These are phyloP conservation scores for Nadsonia fulvescens DNA, from an alignment of 805 yeast species.

Conservation along the genomic window DNA sequence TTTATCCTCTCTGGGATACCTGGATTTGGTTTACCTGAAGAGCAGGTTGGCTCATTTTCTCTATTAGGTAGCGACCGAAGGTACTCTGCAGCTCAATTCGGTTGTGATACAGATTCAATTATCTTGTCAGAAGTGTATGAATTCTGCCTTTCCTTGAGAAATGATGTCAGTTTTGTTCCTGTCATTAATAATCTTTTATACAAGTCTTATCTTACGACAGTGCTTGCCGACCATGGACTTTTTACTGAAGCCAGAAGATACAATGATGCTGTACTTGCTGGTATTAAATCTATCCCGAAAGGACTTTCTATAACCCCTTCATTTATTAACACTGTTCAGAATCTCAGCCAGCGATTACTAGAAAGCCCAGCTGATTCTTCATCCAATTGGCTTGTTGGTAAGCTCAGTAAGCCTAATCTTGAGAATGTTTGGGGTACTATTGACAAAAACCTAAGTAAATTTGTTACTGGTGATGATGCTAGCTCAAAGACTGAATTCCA, in stretches of 20 bases:
- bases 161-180: slow-evolving; percentile 14
- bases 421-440: slow-evolving; percentile 81
- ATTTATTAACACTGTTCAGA: slow-evolving; percentile 26
- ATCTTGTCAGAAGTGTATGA: slow-evolving; percentile 59
- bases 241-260: slow-evolving; percentile 43
- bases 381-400: slow-evolving; percentile 69
- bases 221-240: slow-evolving; percentile 50
- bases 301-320: slow-evolving; percentile 13
- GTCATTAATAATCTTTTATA: slow-evolving; percentile 35
- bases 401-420: slow-evolving; percentile 28
- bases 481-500: too few species aligned
- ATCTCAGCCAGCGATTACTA: slow-evolving; percentile 25
- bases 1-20: slow-evolving; percentile 16
- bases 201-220: slow-evolving; percentile 50
- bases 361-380: too few species aligned
- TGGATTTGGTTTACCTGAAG: slow-evolving; percentile 15
- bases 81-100: slow-evolving; percentile 21
- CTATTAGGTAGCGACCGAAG: slow-evolving; percentile 14
- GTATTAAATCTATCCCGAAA: slow-evolving; percentile 18
- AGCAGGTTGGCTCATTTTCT: slow-evolving; percentile 8
- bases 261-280: slow-evolving; percentile 30
- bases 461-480: slow-evolving; percentile 73
- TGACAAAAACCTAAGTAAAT: slow-evolving; percentile 60
- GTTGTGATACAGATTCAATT: slow-evolving; percentile 30
- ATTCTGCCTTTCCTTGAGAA: slow-evolving; percentile 23